Conservation (phyloP, 768 basidiomycete species). For the Suillus bovinus region DNA sequence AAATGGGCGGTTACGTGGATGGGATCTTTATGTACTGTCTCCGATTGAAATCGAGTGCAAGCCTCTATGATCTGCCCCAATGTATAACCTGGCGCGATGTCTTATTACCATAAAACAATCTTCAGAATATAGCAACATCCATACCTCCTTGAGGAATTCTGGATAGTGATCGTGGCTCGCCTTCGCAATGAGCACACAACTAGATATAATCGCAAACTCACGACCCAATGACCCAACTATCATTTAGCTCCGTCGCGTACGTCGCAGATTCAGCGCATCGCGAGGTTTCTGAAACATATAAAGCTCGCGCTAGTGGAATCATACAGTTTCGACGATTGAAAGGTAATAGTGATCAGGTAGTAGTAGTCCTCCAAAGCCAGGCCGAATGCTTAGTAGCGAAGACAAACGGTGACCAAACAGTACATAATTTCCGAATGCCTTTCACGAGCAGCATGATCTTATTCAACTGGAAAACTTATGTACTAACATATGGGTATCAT, state of each 20-base stretch:
- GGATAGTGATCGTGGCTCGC: background rate
- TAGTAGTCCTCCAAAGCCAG: background rate
- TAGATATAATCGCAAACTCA: slow-evolving; percentile 27
- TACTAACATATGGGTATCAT: background rate
- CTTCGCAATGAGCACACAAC: slow-evolving; percentile 10
- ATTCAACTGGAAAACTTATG: background rate
- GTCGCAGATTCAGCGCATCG: background rate
- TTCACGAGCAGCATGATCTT: background rate
- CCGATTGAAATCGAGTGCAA: slow-evolving; percentile 50
- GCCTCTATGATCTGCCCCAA: slow-evolving; percentile 56
- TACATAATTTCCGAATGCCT: too few relatives aligned
- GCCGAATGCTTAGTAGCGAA: background rate
- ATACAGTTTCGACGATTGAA: background rate
- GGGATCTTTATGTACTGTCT: slow-evolving; percentile 51
- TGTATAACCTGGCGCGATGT: slow-evolving; percentile 48
- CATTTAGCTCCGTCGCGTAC: slow-evolving; percentile 34
- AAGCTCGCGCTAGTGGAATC: slow-evolving; percentile 1
- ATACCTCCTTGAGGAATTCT: slow-evolving; percentile 59
- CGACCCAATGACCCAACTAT: slow-evolving; percentile 48
- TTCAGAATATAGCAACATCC: slow-evolving; percentile 1
- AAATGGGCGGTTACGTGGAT: slow-evolving; percentile 64
- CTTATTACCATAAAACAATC: background rate
- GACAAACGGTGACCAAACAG: background rate
- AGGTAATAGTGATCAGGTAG: background rate
- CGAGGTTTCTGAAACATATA: background rate